Evolutionary conservation across 768 basidiomycete species (phyloP).

Genomic region (Suillus weaverae): DNA sequence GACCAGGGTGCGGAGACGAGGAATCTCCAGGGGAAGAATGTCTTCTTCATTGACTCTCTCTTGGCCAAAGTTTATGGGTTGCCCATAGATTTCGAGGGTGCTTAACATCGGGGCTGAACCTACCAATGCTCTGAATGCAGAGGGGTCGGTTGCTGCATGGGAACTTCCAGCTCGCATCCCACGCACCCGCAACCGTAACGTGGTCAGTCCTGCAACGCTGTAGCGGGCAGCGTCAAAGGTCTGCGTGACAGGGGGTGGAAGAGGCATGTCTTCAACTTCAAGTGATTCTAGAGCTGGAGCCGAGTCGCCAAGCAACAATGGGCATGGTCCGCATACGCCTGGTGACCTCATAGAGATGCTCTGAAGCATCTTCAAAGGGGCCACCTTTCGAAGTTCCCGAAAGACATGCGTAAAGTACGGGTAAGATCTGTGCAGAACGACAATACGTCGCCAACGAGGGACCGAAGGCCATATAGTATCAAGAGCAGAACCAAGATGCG

Average conservation of each 20-base stretch:
- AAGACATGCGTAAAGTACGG: constrained; percentile 5
- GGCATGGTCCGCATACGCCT: constrained; percentile 1
- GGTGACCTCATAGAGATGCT: constrained; percentile 4
- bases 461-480: not conserved
- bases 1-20: constrained; percentile 11
- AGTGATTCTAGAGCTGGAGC: constrained; percentile 2
- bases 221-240: constrained; percentile 2
- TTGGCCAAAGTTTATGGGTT: constrained; percentile 4
- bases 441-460: constrained; percentile 3
- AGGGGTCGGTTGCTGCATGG: constrained; percentile 7
- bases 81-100: not conserved
- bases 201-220: constrained; percentile 4
- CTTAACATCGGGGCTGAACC: constrained; percentile 6
- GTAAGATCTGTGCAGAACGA: constrained; percentile 4
- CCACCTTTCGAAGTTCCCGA: not conserved
- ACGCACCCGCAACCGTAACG: constrained; percentile 1
- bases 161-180: not conserved
- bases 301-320: not conserved
- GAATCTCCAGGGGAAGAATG: constrained; percentile 1
- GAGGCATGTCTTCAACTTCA: constrained; percentile 5
- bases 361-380: constrained; percentile 5
- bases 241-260: constrained; percentile 7
- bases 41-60: constrained; percentile 2
- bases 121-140: constrained; percentile 5
- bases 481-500: not conserved